Percentiles rank a stretch among this genome's conserved stretches.
Conservation (phyloP, 2,329 filamentous ascomycete genomes). For the Teratosphaeria destructans region DNA sequence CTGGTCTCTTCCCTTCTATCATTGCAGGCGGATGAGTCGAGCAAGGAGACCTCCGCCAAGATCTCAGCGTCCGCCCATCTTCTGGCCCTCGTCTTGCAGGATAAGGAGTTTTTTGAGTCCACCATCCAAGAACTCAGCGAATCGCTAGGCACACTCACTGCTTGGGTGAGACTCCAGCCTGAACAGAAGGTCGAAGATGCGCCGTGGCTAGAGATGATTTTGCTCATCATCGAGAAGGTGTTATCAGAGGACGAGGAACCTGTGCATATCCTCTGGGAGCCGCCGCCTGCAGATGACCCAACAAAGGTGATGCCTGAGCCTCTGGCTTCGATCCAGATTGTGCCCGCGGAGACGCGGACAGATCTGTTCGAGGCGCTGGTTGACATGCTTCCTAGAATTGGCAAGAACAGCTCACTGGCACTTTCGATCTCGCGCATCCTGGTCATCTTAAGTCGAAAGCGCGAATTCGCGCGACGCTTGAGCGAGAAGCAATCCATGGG, state of each 20-base stretch:
- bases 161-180: conserved; percentile 63
- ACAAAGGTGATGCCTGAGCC: conserved; percentile 40
- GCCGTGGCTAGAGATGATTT: conserved; percentile 82
- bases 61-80: conserved; percentile 89
- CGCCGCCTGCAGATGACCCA: conserved; percentile 34
- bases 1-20: conserved; percentile 74
- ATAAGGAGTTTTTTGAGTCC: conserved; percentile 67
- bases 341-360: conserved; percentile 56
- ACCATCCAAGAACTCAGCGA: conserved; percentile 66
- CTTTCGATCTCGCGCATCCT: conserved; percentile 74
- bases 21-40: conserved; percentile 42
- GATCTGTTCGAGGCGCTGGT: conserved; percentile 67
- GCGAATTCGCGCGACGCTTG: conserved; percentile 61
- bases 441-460: conserved; percentile 75
- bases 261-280: conserved; percentile 57
- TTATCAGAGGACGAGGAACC: conserved; percentile 84
- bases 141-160: conserved; percentile 64
- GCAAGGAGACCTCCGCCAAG: conserved; percentile 50
- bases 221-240: conserved; percentile 81
- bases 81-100: conserved; percentile 75
- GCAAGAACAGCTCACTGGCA: conserved; percentile 76
- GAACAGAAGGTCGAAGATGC: conserved; percentile 64
- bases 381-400: conserved; percentile 72
- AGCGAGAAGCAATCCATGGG: conserved; percentile 85
- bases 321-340: conserved; percentile 43